These are phyloP conservation scores for Candida yuanshanica DNA, from an alignment of 805 yeast species.

Conservation along the genomic window DNA sequence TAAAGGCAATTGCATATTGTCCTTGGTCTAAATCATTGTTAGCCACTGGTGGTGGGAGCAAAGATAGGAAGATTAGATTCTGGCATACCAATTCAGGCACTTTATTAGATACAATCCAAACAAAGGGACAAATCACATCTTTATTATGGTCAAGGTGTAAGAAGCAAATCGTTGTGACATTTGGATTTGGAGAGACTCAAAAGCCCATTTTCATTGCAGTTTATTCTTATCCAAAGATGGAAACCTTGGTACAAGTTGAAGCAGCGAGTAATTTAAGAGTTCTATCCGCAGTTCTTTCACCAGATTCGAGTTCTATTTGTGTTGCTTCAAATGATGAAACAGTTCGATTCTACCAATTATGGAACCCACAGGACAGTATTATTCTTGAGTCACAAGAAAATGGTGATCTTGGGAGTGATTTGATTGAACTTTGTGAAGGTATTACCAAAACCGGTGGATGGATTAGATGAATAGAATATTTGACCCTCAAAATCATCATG, in stretches of 20 bases:
- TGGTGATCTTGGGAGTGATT: slow-evolving; percentile 49
- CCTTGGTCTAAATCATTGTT: slow-evolving; percentile 81
- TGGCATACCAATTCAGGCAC: slow-evolving; percentile 87
- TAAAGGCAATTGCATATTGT: slow-evolving; percentile 83
- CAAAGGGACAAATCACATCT: slow-evolving; percentile 75
- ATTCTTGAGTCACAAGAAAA: slow-evolving; percentile 34
- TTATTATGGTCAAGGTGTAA: slow-evolving; percentile 65
- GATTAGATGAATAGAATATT: slow-evolving; percentile 22
- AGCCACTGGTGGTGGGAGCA: slow-evolving; percentile 90
- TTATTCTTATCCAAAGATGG: slow-evolving; percentile 64
- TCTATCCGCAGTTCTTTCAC: slow-evolving; percentile 61
- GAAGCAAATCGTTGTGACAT: slow-evolving; percentile 69
- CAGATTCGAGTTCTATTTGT: slow-evolving; percentile 56
- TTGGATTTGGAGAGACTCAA: slow-evolving; percentile 64
- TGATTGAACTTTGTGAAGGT: slow-evolving; percentile 57
- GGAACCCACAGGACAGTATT: slow-evolving; percentile 42
- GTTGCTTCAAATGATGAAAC: slow-evolving; percentile 78
- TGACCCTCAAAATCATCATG: slow-evolving; percentile 37
- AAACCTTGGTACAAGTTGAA: slow-evolving; percentile 40
- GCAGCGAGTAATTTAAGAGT: slow-evolving; percentile 51
- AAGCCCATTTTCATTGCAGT: slow-evolving; percentile 50
- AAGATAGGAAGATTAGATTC: slow-evolving; percentile 72
- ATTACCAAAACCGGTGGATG: slow-evolving; percentile 28
- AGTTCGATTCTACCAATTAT: slow-evolving; percentile 65
- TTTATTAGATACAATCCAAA: slow-evolving; percentile 45